A percentile compares a stretch with the other conserved stretches of the same genome.
Conservation (phyloP, 768 basidiomycete genomes). For the Pulveroboletus sp. region DNA sequence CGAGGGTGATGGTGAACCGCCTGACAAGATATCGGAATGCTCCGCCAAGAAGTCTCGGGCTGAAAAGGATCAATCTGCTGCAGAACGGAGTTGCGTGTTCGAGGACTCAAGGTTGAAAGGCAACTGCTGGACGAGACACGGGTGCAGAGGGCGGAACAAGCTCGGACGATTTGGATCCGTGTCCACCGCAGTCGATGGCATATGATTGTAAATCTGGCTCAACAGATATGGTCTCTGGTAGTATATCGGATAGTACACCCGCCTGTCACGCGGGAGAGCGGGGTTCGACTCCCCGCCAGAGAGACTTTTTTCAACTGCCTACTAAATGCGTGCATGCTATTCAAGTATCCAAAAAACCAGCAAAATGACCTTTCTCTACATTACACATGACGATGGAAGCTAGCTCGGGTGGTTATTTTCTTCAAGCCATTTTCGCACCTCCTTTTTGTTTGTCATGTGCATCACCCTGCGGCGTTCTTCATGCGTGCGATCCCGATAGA, state of each 20-base stretch:
- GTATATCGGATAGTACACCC: constrained; percentile 53
- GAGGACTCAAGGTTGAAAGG: no score
- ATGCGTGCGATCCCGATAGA: constrained; percentile 59
- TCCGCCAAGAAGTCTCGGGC: no score
- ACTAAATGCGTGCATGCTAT: no score
- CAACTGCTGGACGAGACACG: no score
- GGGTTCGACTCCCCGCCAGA: constrained; percentile 50
- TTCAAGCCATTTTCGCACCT: constrained; percentile 81
- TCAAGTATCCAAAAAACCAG: background rate
- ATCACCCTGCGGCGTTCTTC: constrained; percentile 49
- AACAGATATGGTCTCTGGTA: constrained; percentile 33
- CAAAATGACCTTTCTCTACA: background rate
- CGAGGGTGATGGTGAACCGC: no score
- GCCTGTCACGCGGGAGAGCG: constrained; percentile 47
- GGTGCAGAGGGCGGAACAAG: no score
- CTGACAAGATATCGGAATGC: no score
- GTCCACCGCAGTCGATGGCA: no score
- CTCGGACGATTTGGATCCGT: no score
- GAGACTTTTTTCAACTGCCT: constrained; percentile 15
- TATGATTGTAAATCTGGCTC: background rate
- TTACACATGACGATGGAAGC: background rate
- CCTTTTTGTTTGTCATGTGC: constrained; percentile 68
- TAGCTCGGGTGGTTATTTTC: constrained; percentile 32
- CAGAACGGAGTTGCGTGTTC: background rate
- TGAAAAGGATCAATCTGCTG: no score